A percentile compares a stretch with the other conserved stretches of the same genome.
These are phyloP conservation scores for Phytophthora tentaculata DNA, from an alignment of 352 stramenopile species.

Conservation along the genomic window DNA sequence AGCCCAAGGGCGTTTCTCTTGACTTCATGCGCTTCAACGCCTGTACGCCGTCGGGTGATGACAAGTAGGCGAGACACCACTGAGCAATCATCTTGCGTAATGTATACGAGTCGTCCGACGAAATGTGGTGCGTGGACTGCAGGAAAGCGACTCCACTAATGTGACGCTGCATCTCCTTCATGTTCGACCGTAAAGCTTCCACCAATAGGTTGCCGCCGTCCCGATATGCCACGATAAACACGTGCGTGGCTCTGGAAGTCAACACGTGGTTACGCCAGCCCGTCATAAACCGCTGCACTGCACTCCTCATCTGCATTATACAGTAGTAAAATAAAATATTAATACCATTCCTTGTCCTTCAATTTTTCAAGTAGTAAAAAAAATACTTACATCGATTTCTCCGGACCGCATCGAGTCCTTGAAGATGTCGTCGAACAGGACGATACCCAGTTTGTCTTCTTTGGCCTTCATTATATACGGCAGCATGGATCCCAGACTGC, in stretches of 20 bases:
- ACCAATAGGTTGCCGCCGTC: conserved; percentile 63
- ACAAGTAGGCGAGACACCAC: conserved; percentile 68
- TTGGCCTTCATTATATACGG: conserved; percentile 81
- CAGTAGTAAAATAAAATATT: conserved; percentile 11
- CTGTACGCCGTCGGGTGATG: conserved; percentile 39
- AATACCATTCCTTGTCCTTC: conserved; percentile 9
- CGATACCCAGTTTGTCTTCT: conserved; percentile 71
- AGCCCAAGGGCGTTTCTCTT: conserved; percentile 61
- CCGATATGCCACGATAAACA: conserved; percentile 70
- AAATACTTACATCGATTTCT: conserved; percentile 58
- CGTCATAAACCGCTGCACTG: conserved; percentile 68
- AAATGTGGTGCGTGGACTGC: conserved; percentile 67
- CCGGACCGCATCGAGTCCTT: conserved; percentile 52
- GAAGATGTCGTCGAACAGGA: conserved; percentile 75
- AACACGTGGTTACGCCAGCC: conserved; percentile 75
- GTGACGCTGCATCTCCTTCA: conserved; percentile 73
- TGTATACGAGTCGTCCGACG: conserved; percentile 61
- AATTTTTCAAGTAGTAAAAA: conserved; percentile 1
- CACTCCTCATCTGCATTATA: conserved; percentile 60
- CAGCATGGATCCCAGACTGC: conserved; percentile 75
- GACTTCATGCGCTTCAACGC: conserved; percentile 63
- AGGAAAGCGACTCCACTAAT: conserved; percentile 75
- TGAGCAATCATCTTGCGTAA: conserved; percentile 75
- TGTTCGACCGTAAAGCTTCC: conserved; percentile 57
- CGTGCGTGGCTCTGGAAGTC: conserved; percentile 67